phyloP scores from a whole-genome alignment of 306 rosid genomes.

The Dryas drummondii region DNA sequence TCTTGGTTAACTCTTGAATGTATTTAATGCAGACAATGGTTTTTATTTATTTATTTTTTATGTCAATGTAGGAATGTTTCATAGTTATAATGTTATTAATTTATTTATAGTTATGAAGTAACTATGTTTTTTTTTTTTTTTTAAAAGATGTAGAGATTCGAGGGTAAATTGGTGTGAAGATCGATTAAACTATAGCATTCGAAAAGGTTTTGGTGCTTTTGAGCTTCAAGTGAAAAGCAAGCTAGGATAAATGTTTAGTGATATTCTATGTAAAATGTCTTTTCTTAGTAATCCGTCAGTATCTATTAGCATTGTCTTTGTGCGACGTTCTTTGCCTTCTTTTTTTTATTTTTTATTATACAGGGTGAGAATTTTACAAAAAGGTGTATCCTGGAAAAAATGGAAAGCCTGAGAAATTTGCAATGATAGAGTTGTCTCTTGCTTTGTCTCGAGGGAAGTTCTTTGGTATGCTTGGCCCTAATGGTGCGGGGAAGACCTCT shows the following conservation, averaged over 20 bases:
- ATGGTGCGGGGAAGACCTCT: constrained; percentile 96
- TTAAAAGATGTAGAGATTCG: constrained; percentile 65
- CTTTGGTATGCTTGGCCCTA: constrained; percentile 98
- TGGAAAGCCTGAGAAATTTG: constrained; percentile 80
- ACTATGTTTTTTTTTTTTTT: too few relatives aligned
- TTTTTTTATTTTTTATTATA: too few relatives aligned
- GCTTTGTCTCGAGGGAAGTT: constrained; percentile 88
- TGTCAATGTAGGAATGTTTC: too few relatives aligned
- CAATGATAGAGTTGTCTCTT: constrained; percentile 78
- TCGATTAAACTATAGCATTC: constrained; percentile 82
- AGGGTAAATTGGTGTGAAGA: constrained; percentile 89
- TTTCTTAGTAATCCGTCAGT: too few relatives aligned
- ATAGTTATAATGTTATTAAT: too few relatives aligned
- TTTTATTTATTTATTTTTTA: too few relatives aligned
- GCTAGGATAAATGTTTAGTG: constrained; percentile 44
- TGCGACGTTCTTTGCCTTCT: too few relatives aligned
- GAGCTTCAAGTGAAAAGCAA: constrained; percentile 88
- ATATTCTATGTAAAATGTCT: too few relatives aligned
- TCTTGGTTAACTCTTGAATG: too few relatives aligned
- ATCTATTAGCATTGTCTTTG: too few relatives aligned
- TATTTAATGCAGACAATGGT: too few relatives aligned
- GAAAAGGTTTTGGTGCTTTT: constrained; percentile 90
- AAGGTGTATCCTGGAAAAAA: constrained; percentile 84
- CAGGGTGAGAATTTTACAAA: constrained; percentile 4
- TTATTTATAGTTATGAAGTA: too few relatives aligned